Evolutionary conservation across 805 yeast genomes (phyloP).

Genomic region (Ogataea methylovora): DNA sequence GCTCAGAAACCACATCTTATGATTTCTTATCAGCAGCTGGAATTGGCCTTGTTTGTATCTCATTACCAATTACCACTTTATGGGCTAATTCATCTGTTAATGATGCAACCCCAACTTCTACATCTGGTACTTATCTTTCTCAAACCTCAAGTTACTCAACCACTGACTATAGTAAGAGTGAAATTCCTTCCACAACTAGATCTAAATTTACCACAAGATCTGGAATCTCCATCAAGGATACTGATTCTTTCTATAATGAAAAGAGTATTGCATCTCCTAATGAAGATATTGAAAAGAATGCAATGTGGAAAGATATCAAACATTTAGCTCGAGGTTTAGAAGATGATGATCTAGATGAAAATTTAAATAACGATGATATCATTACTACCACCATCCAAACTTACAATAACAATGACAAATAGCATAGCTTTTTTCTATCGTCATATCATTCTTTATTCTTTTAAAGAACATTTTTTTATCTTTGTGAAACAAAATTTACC

Average conservation of each 20-base stretch:
- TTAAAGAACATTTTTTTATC: too few relatives aligned
- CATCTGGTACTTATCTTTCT: conserved; percentile 17
- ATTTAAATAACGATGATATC: conserved; percentile 1
- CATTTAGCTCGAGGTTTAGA: conserved; percentile 21
- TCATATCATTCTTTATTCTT: too few relatives aligned
- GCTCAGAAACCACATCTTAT: conserved; percentile 21
- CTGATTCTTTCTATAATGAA: not conserved
- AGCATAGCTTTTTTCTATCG: too few relatives aligned
- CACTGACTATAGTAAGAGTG: not conserved
- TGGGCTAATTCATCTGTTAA: conserved; percentile 77
- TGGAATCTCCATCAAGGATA: conserved; percentile 1
- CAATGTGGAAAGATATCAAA: conserved; percentile 26
- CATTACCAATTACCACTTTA: conserved; percentile 76
- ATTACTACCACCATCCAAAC: too few relatives aligned
- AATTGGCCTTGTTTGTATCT: conserved; percentile 54
- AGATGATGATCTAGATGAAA: conserved; percentile 11
- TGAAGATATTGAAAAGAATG: not conserved
- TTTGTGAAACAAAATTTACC: not conserved
- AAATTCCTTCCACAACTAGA: too few relatives aligned
- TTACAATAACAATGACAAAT: too few relatives aligned
- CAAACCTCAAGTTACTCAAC: not conserved
- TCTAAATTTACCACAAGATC: not conserved
- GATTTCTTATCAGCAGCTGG: conserved; percentile 45
- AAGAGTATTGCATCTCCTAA: not conserved
- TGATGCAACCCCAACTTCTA: conserved; percentile 32